A percentile compares a stretch with the other conserved stretches of the same genome.
Conservation (phyloP, 495 filamentous ascomycete species). For the Penicillium simplicissimum region DNA sequence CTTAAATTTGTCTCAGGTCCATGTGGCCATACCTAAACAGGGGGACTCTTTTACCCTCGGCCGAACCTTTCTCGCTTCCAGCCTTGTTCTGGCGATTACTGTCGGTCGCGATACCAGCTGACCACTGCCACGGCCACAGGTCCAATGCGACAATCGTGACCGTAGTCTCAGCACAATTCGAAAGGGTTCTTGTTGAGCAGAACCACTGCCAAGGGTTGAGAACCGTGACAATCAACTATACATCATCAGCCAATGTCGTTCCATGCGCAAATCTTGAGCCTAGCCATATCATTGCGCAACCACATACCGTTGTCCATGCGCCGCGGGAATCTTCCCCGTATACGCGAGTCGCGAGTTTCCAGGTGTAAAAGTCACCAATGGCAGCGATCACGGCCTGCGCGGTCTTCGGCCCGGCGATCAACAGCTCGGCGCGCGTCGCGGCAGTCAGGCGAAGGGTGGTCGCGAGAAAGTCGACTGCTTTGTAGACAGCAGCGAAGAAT, state of each 20-base stretch:
- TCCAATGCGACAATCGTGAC: slow-evolving; percentile 78
- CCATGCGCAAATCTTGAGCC: not conserved
- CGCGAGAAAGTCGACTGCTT: slow-evolving; percentile 54
- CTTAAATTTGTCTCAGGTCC: not conserved
- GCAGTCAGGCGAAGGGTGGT: slow-evolving; percentile 48
- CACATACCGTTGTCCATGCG: slow-evolving; percentile 68
- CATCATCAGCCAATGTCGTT: slow-evolving; percentile 4
- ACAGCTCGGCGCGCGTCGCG: slow-evolving; percentile 56
- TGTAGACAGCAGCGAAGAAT: slow-evolving; percentile 79
- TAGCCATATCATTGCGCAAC: not conserved
- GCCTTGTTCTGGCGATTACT: slow-evolving; percentile 11
- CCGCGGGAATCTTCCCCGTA: slow-evolving; percentile 66
- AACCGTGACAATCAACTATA: slow-evolving; percentile 62
- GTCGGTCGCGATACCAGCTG: slow-evolving; percentile 18
- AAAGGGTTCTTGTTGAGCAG: slow-evolving; percentile 88
- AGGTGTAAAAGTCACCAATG: slow-evolving; percentile 83
- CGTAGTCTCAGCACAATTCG: slow-evolving; percentile 89
- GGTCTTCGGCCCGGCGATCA: slow-evolving; percentile 72
- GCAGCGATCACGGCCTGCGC: slow-evolving; percentile 78
- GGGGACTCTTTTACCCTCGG: slow-evolving; percentile 4
- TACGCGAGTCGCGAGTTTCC: slow-evolving; percentile 72
- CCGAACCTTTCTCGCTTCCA: slow-evolving; percentile 10
- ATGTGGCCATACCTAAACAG: slow-evolving; percentile 14
- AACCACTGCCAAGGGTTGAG: slow-evolving; percentile 97
- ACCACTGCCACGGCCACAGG: slow-evolving; percentile 85